Evolutionary conservation across 2,329 filamentous ascomycete species (phyloP), one percentile per base, ranked within the genome.

Genomic region (Ophiocordyceps sinensis): DNA sequence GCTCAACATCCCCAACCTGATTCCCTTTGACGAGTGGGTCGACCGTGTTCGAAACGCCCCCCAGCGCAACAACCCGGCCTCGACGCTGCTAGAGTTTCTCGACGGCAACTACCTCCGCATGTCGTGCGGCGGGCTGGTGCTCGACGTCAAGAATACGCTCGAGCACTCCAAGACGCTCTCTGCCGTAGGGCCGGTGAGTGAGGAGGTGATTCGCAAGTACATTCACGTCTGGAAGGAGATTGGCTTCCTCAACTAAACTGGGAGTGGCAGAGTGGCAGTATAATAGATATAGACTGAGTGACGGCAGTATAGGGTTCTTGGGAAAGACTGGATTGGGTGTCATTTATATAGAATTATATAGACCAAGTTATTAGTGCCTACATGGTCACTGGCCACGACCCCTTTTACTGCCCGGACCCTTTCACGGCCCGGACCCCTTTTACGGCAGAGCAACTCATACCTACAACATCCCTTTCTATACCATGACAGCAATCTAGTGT

Each of bases 51-150:
- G 41, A 11, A 28, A 6, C 3, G 37, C 41, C 4, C 31, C 41
- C 6, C 41, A 41, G 11, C 41, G 28, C 2, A 36, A 37, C 38
- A 46, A 46, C 37, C 45, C 45, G 2, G 45, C 43, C 4, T 42
- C 38, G 4, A 39, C 36, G 0, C 41, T 48, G 5, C 29, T 44
- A 15, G 44, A 48, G 5, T 48, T 48, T 23, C 36, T 48, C 5
- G 43, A 46, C 2, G 26, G 36, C 9, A 41, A 48, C 29, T 48
- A 43, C 32, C 17, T 42, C 3, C 46, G 40, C 28, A 48, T 48
- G 44, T 43, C 42, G 8, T 48, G 46, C 23, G 46, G 46, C 12
- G 46, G 41, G 5, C 32, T 48, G n/a, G 41, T 46, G 9, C 38
- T 48, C 5, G 44, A 39, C 5, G 39, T 41, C 1, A 14, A 30